These are phyloP conservation scores for Babesia ovata DNA, from an alignment of 169 alveolate species.

Conservation along the genomic window DNA sequence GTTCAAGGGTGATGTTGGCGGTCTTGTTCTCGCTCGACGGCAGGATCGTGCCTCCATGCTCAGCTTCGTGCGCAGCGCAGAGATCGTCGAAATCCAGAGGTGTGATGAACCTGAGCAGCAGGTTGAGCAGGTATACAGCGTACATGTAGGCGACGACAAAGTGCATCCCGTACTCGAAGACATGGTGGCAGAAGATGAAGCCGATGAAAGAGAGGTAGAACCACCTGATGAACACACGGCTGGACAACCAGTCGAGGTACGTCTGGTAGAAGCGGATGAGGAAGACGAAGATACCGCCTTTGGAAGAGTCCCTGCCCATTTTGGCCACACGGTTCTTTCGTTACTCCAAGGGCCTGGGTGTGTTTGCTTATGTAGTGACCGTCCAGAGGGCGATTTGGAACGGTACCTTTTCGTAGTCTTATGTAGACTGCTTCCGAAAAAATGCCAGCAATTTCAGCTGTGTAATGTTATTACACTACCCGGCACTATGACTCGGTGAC, in stretches of 20 bases:
- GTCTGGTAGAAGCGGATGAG: not conserved
- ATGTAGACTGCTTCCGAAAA: too few relatives aligned
- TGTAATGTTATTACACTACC: too few relatives aligned
- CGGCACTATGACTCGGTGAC: too few relatives aligned
- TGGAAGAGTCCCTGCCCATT: too few relatives aligned
- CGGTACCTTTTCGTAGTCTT: too few relatives aligned
- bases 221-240: slow-evolving; percentile 70
- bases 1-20: slow-evolving; percentile 7
- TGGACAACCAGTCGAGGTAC: slow-evolving; percentile 61
- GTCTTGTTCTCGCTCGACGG: slow-evolving; percentile 63
- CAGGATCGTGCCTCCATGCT: slow-evolving; percentile 73
- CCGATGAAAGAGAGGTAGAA: slow-evolving; percentile 47
- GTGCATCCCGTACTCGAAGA: slow-evolving; percentile 60
- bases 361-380: too few relatives aligned
- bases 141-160: slow-evolving; percentile 77
- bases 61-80: slow-evolving; percentile 77
- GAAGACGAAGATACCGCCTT: too few relatives aligned
- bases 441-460: too few relatives aligned
- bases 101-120: slow-evolving; percentile 72
- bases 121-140: slow-evolving; percentile 72
- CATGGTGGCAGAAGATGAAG: slow-evolving; percentile 61
- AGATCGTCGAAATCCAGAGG: slow-evolving; percentile 78
- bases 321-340: too few relatives aligned
- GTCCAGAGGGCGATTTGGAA: too few relatives aligned
- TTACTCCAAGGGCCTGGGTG: too few relatives aligned